Conservation (phyloP, 2,329 filamentous ascomycete species). For the Neurospora sp. region DNA sequence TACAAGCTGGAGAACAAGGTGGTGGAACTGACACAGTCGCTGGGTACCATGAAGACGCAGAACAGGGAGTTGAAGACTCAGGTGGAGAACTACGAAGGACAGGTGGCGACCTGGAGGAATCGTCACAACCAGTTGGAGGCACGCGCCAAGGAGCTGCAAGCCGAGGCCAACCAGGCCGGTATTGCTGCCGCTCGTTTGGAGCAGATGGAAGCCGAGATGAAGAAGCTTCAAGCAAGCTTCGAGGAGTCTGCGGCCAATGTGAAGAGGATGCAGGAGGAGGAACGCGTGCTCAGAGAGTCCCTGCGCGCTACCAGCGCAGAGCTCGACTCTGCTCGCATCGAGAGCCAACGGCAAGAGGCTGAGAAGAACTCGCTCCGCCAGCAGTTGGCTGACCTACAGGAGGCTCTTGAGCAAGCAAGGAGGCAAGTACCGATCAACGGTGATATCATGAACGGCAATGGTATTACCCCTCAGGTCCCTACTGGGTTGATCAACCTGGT, state of each 20-base stretch:
- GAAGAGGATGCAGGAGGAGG: slow-evolving; percentile 90
- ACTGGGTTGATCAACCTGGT: slow-evolving; percentile 93
- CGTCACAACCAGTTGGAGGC: slow-evolving; percentile 84
- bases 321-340: slow-evolving; percentile 67
- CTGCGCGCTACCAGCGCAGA: slow-evolving; percentile 72
- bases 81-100: slow-evolving; percentile 90
- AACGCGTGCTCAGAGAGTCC: slow-evolving; percentile 74
- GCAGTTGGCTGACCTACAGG: slow-evolving; percentile 81
- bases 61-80: slow-evolving; percentile 85
- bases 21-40: slow-evolving; percentile 87
- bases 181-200: slow-evolving; percentile 85
- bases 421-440: slow-evolving; percentile 64
- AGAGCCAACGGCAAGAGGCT: slow-evolving; percentile 66
- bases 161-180: slow-evolving; percentile 94
- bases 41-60: slow-evolving; percentile 86
- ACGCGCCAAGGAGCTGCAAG: slow-evolving; percentile 86
- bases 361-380: slow-evolving; percentile 81
- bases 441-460: slow-evolving; percentile 55
- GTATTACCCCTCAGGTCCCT: slow-evolving; percentile 41
- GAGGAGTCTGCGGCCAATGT: slow-evolving; percentile 85
- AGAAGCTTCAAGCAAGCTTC: slow-evolving; percentile 77
- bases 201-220: slow-evolving; percentile 93
- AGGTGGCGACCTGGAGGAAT: slow-evolving; percentile 93
- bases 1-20: slow-evolving; percentile 99
- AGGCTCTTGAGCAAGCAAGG: slow-evolving; percentile 83